These are phyloP conservation scores for Zizania latifolia DNA, from an alignment of 176 grass and related monocot species.

Conservation along the genomic window DNA sequence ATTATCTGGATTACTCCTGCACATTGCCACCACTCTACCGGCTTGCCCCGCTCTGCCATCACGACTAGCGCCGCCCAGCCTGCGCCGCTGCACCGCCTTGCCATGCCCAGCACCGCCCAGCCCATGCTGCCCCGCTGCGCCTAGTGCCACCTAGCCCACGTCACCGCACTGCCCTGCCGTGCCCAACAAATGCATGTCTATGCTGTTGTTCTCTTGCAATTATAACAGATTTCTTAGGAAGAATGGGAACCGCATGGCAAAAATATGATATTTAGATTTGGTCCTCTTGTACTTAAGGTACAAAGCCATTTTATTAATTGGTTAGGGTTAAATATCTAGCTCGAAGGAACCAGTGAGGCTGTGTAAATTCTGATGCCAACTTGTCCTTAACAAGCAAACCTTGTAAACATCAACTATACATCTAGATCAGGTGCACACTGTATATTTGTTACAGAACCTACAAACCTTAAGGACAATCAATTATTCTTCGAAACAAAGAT, in stretches of 20 bases:
- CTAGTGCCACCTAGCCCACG: too few species aligned
- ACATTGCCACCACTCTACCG: too few species aligned
- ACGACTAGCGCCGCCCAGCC: too few species aligned
- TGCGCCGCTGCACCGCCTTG: too few species aligned
- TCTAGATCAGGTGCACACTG: neutral
- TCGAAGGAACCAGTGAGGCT: neutral
- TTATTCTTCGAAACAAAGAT: slow-evolving; percentile 6
- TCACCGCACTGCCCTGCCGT: too few species aligned
- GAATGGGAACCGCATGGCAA: neutral
- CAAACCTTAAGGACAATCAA: neutral
- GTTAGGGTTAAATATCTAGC: neutral
- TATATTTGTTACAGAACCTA: neutral
- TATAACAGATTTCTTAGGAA: neutral
- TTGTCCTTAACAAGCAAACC: slow-evolving; percentile 13
- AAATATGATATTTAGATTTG: neutral
- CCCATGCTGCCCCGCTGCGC: too few species aligned
- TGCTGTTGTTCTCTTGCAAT: neutral
- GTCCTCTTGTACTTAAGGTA: neutral
- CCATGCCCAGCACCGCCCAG: too few species aligned
- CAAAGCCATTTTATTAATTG: neutral
- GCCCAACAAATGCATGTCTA: neutral
- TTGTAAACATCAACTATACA: neutral
- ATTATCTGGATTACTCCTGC: too few species aligned
- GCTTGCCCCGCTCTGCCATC: too few species aligned
- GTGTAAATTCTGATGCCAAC: neutral